Conservation (phyloP, 768 basidiomycete species). For the Gautieria morchelliformis region DNA sequence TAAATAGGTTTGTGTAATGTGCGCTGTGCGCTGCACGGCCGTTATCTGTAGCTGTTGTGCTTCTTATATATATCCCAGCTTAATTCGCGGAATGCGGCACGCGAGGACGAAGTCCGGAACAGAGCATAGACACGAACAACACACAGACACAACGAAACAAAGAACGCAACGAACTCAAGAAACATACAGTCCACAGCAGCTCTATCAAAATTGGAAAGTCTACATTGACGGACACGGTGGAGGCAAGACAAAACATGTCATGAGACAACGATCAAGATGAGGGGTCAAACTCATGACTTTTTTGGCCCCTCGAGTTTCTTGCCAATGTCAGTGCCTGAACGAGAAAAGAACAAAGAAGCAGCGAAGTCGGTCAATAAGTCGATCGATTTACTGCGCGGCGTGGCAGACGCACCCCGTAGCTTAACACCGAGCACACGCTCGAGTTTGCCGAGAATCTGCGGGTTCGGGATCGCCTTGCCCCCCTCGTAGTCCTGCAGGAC, state of each 20-base stretch:
- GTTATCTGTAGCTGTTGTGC: background rate
- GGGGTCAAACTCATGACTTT: conserved; percentile 46
- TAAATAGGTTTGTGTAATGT: background rate
- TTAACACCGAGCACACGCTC: conserved; percentile 82
- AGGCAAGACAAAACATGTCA: background rate
- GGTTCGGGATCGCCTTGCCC: conserved; percentile 77
- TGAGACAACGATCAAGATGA: conserved; percentile 14
- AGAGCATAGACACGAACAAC: too few species aligned
- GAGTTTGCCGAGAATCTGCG: conserved; percentile 81
- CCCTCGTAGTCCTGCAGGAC: conserved; percentile 85
- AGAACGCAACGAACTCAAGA: too few species aligned
- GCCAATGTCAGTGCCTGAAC: conserved; percentile 67
- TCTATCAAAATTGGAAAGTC: background rate
- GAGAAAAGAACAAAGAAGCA: conserved; percentile 1
- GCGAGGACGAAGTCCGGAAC: too few species aligned
- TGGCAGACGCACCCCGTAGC: conserved; percentile 60
- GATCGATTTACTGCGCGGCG: background rate
- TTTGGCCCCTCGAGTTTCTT: conserved; percentile 76
- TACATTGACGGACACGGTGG: background rate
- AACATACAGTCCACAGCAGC: background rate
- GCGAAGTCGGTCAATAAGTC: conserved; percentile 4
- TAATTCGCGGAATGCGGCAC: too few species aligned
- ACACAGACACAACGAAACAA: too few species aligned
- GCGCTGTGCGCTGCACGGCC: background rate
- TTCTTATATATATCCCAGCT: too few species aligned